Evolutionary conservation across 768 basidiomycete species (phyloP), one percentile per base, ranked within the genome.

Genomic region (Asterophora lycoperdoides): DNA sequence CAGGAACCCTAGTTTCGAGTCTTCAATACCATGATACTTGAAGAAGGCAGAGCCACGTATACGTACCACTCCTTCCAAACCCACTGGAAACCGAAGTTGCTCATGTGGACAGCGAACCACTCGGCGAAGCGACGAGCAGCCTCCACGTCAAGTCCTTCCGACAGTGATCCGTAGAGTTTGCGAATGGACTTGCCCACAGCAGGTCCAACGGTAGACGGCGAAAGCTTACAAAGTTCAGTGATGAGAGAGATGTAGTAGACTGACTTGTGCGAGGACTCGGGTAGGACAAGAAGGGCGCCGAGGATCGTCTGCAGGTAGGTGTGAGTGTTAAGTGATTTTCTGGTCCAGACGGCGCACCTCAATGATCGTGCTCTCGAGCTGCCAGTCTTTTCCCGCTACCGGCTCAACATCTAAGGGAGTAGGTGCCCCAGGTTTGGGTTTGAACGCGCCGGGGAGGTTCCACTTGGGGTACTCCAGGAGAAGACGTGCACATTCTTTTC

Each of bases 31-130:
- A 32, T 3, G 30, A 32, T 5, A 42, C 1, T 13, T 28, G 4
- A 17, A 30, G 15, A 23, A 26, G 29, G 42, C 26, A 39, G 3
- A 14, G 20, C 14, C 33, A 38, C 19, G 4, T 9, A 32, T 9
- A 68, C 83, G 38, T 44, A 93, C 95, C 96, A 99, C 77, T 98
- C 96, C 60, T 92, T 94, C 96, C 96, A 99, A 11, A 96, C 92
- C 96, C 96, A 98, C 59, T 86, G 84, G 69, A 97, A 99, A 19
- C 85, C 86, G 64, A 97, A 99, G 68, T 99, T 99, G 56, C 91
- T 94, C 84, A 99, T 86, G 60, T 99, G 96, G 2, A 89, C 76
- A 2, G 91, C 79, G 57, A 98, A 96, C 96, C 96, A 99, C 52
- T 97, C 93, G 0, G 89, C 83, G 50, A 93, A 89, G 26, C 91